A percentile compares a stretch with the other conserved stretches of the same genome.
phyloP scores from a whole-genome alignment of 2,329 filamentous ascomycete species.

The Pseudocercospora eumusae region DNA sequence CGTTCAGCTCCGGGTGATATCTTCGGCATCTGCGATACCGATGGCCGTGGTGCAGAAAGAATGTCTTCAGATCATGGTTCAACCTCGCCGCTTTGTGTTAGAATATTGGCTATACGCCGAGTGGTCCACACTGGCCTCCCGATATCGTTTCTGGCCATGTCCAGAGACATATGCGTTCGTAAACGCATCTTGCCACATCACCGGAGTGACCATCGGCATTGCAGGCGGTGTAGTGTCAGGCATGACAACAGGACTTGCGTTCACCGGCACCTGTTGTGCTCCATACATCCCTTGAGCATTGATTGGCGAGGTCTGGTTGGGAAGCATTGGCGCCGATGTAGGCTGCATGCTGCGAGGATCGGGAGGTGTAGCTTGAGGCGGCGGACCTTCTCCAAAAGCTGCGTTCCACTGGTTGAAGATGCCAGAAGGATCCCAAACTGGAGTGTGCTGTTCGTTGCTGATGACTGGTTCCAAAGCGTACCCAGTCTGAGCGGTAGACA shows the following conservation, averaged over 20 bases:
- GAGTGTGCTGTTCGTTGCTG: conserved; percentile 35
- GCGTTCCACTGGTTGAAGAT: conserved; percentile 83
- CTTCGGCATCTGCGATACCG: conserved; percentile 13
- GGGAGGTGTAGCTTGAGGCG: conserved; percentile 48
- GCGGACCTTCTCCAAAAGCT: conserved; percentile 74
- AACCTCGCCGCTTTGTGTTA: conserved; percentile 27
- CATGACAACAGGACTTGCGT: conserved; percentile 21
- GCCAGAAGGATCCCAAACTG: conserved; percentile 41
- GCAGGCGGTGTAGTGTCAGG: conserved; percentile 26
- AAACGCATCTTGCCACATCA: conserved; percentile 56
- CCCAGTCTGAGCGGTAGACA: conserved; percentile 30
- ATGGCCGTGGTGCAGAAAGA: not conserved
- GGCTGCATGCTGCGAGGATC: conserved; percentile 31
- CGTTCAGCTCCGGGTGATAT: conserved; percentile 12
- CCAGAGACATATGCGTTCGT: conserved; percentile 40
- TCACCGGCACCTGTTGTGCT: conserved; percentile 28
- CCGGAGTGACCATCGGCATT: conserved; percentile 47
- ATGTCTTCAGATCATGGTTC: conserved; percentile 6
- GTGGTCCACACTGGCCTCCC: conserved; percentile 44
- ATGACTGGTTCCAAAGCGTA: conserved; percentile 33
- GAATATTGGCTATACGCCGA: conserved; percentile 26
- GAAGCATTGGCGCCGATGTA: conserved; percentile 36
- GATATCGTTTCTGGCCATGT: conserved; percentile 48
- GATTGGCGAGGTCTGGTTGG: conserved; percentile 40
- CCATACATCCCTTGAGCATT: conserved; percentile 29